Conservation (phyloP, 805 yeast species). For the Grigorovia yakushimaensis region DNA sequence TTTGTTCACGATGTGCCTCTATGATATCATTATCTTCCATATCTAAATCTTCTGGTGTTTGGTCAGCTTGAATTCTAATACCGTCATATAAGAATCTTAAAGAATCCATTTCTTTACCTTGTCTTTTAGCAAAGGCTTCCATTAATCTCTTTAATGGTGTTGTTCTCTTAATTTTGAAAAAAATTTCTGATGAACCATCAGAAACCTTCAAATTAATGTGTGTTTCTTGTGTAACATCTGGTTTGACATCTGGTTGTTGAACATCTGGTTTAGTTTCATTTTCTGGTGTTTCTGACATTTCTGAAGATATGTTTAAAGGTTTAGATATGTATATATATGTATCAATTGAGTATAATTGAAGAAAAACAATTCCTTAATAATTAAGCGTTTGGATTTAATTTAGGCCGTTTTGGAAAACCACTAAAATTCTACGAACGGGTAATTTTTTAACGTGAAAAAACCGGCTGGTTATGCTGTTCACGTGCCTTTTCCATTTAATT, state of each 20-base stretch:
- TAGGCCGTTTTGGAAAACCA: no score
- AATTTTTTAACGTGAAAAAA: no score
- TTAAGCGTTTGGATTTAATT: no score
- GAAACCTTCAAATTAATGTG: conserved; percentile 91
- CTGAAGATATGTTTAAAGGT: conserved; percentile 12
- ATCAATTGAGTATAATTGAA: background rate
- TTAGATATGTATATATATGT: background rate
- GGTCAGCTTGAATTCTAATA: conserved; percentile 74
- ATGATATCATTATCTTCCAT: conserved; percentile 94
- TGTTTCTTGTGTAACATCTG: conserved; percentile 56
- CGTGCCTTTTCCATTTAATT: no score
- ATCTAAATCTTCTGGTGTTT: conserved; percentile 87
- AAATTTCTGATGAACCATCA: conserved; percentile 88
- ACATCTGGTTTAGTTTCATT: conserved; percentile 26
- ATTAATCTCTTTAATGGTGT: conserved; percentile 90
- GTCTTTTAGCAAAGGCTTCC: conserved; percentile 98
- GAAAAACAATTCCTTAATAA: background rate
- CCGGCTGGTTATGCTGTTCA: no score
- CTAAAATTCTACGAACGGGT: no score
- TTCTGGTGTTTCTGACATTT: conserved; percentile 22
- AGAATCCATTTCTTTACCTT: conserved; percentile 76
- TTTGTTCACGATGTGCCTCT: conserved; percentile 95
- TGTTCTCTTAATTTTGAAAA: conserved; percentile 86
- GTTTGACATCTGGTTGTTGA: conserved; percentile 27
- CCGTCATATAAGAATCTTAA: conserved; percentile 91